Conservation (phyloP, 441 rosid genomes). For the Gossypium aridum region DNA sequence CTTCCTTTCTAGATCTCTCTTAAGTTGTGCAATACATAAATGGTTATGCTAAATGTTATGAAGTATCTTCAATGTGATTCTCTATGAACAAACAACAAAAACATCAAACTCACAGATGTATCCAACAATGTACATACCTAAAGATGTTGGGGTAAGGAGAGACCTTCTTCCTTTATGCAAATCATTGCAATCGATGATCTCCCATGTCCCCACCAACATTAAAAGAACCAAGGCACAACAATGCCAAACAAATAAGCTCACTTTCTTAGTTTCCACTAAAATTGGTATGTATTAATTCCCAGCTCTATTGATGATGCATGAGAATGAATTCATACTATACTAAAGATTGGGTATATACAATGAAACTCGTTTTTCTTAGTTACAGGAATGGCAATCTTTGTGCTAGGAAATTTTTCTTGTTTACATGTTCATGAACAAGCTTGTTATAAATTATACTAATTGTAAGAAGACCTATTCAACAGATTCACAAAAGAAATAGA, state of each 20-base stretch:
- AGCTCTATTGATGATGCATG: neutral
- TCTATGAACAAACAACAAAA: neutral
- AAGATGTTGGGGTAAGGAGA: neutral
- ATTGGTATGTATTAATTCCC: neutral
- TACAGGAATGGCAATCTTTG: neutral
- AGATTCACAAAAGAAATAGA: neutral
- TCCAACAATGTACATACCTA: neutral
- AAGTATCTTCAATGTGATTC: neutral
- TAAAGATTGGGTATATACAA: neutral
- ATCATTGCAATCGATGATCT: neutral
- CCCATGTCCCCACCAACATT: neutral
- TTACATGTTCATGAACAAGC: neutral
- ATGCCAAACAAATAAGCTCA: neutral
- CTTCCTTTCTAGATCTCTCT: neutral
- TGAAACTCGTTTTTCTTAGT: neutral
- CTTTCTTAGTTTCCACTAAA: slow-evolving; percentile 1
- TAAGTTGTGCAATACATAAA: neutral
- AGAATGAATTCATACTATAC: neutral
- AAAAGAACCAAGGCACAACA: neutral
- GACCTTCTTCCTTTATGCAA: neutral
- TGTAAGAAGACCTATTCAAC: neutral
- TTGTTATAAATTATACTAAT: neutral
- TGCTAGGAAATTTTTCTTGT: neutral
- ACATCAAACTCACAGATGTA: neutral
- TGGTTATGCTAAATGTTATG: neutral